Evolutionary conservation across 352 stramenopile species (phyloP).

Genomic region (Blastocystis sp.): DNA sequence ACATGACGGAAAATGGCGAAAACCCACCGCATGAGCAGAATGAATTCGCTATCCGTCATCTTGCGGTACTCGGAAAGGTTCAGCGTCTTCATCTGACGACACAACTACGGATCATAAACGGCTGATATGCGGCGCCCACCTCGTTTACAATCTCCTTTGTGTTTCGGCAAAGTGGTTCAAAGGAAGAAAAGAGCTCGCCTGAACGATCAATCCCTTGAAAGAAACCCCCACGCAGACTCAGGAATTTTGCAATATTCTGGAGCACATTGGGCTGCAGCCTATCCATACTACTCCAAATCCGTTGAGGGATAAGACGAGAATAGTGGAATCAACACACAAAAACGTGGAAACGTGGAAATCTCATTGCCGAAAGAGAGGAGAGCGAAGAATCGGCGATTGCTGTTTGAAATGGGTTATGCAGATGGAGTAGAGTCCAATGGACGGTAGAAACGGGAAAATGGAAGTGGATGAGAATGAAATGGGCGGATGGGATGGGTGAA

Average conservation of each 20-base stretch:
- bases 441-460: not conserved
- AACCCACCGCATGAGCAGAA: conserved; percentile 31
- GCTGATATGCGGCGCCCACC: not conserved
- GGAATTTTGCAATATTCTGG: conserved; percentile 63
- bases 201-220: not conserved
- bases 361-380: not conserved
- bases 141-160: conserved; percentile 65
- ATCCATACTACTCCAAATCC: conserved; percentile 16
- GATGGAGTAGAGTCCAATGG: not conserved
- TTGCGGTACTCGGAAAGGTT: conserved; percentile 38
- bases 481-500: not conserved
- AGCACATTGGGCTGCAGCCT: conserved; percentile 31
- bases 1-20: not conserved
- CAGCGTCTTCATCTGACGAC: conserved; percentile 65
- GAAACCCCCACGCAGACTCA: conserved; percentile 33
- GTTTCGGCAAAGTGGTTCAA: conserved; percentile 51
- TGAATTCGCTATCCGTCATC: conserved; percentile 55
- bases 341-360: conserved; percentile 50
- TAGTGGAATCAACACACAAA: not conserved
- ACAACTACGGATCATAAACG: conserved; percentile 13
- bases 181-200: conserved; percentile 57
- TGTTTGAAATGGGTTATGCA: not conserved
- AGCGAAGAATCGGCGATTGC: not conserved
- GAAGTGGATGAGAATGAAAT: not conserved
- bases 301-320: not conserved